These are phyloP conservation scores for Celoporthe dispersa DNA, from an alignment of 2,329 filamentous ascomycete genomes.

Conservation along the genomic window DNA sequence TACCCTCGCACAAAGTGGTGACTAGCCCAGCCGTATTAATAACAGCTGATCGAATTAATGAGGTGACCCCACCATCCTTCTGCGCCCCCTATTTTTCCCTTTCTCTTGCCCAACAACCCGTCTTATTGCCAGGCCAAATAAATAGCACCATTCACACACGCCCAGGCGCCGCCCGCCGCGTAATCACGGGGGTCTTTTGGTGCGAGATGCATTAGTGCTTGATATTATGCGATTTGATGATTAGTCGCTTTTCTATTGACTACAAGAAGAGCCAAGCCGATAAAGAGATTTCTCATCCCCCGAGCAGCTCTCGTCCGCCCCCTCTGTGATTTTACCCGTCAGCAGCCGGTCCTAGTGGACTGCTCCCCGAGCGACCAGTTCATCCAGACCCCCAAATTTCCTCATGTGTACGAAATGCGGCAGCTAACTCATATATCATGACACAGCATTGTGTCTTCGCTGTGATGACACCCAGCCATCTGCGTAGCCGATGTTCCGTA, in stretches of 20 bases:
- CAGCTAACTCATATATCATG: conserved; percentile 1
- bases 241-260: conserved; percentile 6
- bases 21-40: conserved; percentile 9
- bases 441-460: conserved; percentile 2
- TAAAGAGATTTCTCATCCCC: background rate
- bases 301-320: background rate
- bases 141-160: conserved; percentile 6
- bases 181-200: background rate
- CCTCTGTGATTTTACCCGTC: background rate
- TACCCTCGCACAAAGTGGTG: background rate
- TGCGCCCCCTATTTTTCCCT: background rate
- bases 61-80: conserved; percentile 9
- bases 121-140: background rate
- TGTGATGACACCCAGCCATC: background rate
- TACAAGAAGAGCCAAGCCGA: background rate
- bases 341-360: background rate
- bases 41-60: conserved; percentile 17
- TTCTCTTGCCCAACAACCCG: background rate
- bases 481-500: background rate
- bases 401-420: background rate
- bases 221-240: conserved; percentile 7
- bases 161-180: conserved; percentile 12
- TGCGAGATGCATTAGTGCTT: conserved; percentile 7
- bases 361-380: background rate
- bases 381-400: background rate